These are phyloP conservation scores for Talaromyces sp. DNA, from an alignment of 2,329 filamentous ascomycete genomes.

Conservation along the genomic window DNA sequence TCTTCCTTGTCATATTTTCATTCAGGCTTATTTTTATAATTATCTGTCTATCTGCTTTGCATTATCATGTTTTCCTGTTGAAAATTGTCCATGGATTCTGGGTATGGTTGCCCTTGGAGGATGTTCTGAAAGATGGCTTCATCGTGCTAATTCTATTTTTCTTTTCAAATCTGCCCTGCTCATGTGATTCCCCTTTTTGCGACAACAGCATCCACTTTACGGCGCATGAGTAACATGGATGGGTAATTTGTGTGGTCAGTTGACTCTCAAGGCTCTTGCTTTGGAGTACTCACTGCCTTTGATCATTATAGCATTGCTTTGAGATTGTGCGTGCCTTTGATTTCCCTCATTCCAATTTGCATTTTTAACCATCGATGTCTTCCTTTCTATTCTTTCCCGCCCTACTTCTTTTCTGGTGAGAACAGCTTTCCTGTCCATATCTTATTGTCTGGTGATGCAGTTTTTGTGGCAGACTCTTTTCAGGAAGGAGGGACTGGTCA, in stretches of 20 bases:
- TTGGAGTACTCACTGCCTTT: not conserved
- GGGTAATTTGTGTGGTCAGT: slow-evolving; percentile 23
- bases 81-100: slow-evolving; percentile 13
- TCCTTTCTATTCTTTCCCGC: slow-evolving; percentile 11
- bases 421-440: not conserved
- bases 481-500: not conserved
- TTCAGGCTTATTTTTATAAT: slow-evolving; percentile 1
- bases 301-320: slow-evolving; percentile 13
- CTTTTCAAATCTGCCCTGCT: slow-evolving; percentile 17
- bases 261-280: not conserved
- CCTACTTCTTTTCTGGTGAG: slow-evolving; percentile 8
- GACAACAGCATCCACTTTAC: slow-evolving; percentile 23
- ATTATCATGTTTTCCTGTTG: slow-evolving; percentile 13
- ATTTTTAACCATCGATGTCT: not conserved
- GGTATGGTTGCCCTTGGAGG: slow-evolving; percentile 15
- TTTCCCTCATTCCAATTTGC: slow-evolving; percentile 4
- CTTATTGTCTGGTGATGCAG: not conserved
- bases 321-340: not conserved
- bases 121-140: slow-evolving; percentile 14
- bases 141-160: slow-evolving; percentile 15
- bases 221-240: slow-evolving; percentile 28
- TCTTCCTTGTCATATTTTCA: slow-evolving; percentile 5
- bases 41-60: slow-evolving; percentile 2
- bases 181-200: slow-evolving; percentile 23
- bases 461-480: not conserved